Conservation (phyloP, 164 flowering plant species). For the Piper betle region DNA sequence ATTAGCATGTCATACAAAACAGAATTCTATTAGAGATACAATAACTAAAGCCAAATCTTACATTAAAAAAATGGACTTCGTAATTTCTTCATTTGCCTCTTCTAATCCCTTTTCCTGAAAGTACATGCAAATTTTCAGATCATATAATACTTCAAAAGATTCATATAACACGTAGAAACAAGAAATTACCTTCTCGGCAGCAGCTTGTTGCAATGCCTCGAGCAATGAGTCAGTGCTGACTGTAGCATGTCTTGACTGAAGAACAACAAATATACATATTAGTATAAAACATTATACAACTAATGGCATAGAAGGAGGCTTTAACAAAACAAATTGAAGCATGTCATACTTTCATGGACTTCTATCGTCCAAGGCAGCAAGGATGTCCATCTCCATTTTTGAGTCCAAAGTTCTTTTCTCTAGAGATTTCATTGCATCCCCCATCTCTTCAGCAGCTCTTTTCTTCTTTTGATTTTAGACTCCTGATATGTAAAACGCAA, state of each 20-base stretch:
- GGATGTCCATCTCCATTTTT: constrained; percentile 86
- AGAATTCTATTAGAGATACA: too few relatives aligned
- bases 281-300: background rate
- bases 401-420: constrained; percentile 88
- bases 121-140: too few relatives aligned
- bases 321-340: background rate
- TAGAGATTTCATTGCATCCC: constrained; percentile 93
- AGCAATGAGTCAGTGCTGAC: constrained; percentile 86
- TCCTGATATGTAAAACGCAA: constrained; percentile 21
- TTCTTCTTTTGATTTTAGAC: constrained; percentile 36
- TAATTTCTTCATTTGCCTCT: too few relatives aligned
- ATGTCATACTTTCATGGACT: constrained; percentile 65
- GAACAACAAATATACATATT: constrained; percentile 5
- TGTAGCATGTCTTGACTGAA: constrained; percentile 87
- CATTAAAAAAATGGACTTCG: too few relatives aligned
- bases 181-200: constrained; percentile 65
- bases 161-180: too few relatives aligned
- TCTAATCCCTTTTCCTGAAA: too few relatives aligned
- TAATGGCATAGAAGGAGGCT: background rate
- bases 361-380: constrained; percentile 93
- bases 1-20: too few relatives aligned
- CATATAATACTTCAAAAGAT: too few relatives aligned
- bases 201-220: constrained; percentile 58
- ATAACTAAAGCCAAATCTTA: too few relatives aligned
- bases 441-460: constrained; percentile 83